Evolutionary conservation across 1,139 yeast species (phyloP).

Genomic region (Protomyces arabidopsidicola): DNA sequence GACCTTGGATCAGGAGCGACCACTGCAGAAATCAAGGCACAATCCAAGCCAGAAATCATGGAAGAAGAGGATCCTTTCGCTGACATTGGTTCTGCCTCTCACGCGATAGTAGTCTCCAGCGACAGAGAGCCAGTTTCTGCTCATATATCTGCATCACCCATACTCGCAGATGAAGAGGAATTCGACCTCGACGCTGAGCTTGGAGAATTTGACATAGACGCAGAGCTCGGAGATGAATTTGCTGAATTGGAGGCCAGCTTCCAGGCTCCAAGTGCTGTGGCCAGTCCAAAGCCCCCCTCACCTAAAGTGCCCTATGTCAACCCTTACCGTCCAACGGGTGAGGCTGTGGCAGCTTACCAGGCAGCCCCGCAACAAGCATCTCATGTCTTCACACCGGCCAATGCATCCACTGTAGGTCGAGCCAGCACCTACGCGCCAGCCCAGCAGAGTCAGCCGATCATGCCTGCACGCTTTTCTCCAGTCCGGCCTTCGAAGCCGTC

Average conservation of each 20-base stretch:
- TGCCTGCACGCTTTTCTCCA: background rate
- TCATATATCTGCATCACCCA: too few relatives aligned
- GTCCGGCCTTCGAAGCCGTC: background rate
- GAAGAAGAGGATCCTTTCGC: too few relatives aligned
- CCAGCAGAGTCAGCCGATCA: background rate
- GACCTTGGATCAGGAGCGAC: too few relatives aligned
- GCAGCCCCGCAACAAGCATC: background rate
- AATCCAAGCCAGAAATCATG: too few relatives aligned
- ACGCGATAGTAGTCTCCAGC: too few relatives aligned
- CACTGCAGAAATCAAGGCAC: too few relatives aligned
- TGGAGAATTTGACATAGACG: conserved; percentile 17
- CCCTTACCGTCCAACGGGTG: background rate
- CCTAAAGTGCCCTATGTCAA: background rate
- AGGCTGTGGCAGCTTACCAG: background rate
- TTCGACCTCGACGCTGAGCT: background rate
- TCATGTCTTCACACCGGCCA: conserved; percentile 11
- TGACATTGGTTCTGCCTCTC: too few relatives aligned
- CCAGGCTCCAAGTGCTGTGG: background rate
- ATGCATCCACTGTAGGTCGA: background rate
- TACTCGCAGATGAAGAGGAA: background rate
- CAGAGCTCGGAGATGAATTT: conserved; percentile 17
- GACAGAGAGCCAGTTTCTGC: too few relatives aligned
- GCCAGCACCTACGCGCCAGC: conserved; percentile 4
- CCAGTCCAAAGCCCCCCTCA: background rate
- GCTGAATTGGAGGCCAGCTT: conserved; percentile 14